Percentiles rank a stretch among this genome's conserved stretches.
Evolutionary conservation across 805 yeast species (phyloP).

Genomic region (Cyberlindnera maclurae): DNA sequence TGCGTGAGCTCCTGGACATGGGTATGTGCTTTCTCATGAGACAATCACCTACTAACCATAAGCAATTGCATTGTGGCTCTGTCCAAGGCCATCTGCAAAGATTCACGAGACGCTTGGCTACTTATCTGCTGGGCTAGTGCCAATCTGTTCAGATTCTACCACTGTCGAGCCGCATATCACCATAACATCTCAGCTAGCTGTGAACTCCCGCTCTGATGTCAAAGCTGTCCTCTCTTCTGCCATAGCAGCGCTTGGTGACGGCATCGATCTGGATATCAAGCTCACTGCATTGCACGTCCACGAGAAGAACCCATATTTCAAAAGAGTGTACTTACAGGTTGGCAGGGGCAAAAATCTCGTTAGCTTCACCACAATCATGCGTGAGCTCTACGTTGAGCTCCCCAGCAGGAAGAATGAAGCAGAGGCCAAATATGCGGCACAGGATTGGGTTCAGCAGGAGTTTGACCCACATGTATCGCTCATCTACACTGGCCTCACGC

Average conservation of each 20-base stretch:
- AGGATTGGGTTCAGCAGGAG: slow-evolving; percentile 48
- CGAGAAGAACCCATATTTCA: slow-evolving; percentile 16
- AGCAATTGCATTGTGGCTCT: slow-evolving; percentile 64
- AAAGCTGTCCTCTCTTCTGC: slow-evolving; percentile 51
- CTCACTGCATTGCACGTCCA: slow-evolving; percentile 14
- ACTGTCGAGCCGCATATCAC: slow-evolving; percentile 73
- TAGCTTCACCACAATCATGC: slow-evolving; percentile 38
- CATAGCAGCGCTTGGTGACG: slow-evolving; percentile 41
- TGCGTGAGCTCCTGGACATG: too few species aligned
- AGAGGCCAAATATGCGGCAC: slow-evolving; percentile 38
- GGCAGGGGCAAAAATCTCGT: slow-evolving; percentile 19
- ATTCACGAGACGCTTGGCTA: slow-evolving; percentile 50
- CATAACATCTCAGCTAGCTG: slow-evolving; percentile 51
- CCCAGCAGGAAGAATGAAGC: slow-evolving; percentile 27
- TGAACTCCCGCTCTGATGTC: slow-evolving; percentile 48
- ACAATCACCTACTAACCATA: not conserved
- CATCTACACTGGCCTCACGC: slow-evolving; percentile 57
- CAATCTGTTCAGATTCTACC: slow-evolving; percentile 69
- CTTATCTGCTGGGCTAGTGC: slow-evolving; percentile 55
- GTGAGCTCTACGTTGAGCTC: slow-evolving; percentile 47
- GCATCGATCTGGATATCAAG: slow-evolving; percentile 7
- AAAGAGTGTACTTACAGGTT: slow-evolving; percentile 18
- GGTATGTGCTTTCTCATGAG: too few species aligned
- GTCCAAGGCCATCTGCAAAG: slow-evolving; percentile 51
- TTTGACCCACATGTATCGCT: slow-evolving; percentile 70